Evolutionary conservation across 2,329 filamentous ascomycete genomes (phyloP), one percentile per base, ranked within the genome.

Genomic region (Lasiodiplodia gonubiensis): DNA sequence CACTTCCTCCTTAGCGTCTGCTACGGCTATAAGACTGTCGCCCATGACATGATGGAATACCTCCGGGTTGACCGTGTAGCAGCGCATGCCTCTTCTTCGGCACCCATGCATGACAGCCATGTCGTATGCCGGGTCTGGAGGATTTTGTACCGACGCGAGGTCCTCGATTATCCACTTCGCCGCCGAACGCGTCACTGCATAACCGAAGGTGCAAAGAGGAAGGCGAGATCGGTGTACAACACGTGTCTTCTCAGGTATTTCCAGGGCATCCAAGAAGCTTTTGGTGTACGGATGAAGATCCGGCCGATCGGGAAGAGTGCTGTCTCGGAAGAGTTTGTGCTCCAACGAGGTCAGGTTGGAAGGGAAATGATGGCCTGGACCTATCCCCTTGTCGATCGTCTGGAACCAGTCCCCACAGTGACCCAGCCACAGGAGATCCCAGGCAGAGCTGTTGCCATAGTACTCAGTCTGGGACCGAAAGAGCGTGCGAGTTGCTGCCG

Each of bases 381-480:
- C 67, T n/a, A 68, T 55, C 8, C 69, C 71, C 6, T 71, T 72
- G 5, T 68, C 69, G 48, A 73, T 59, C 6, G 75, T 76, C 30
- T 76, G 64, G 54, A 79, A 77, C 68, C 78, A 79, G 71, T 82
- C 80, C 66, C 80, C 80, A 71, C 80, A 82, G 68, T 82, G 80
- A 49, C 80, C 80, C 10, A 82, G 74, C 68, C 81, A 82, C 23
- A 82, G 74, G 11, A 82, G 68, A 39, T 82, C 80, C 80, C 80
- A 82, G 11, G 72, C 70, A 18, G 70, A 69, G 18, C 74, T 73
- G 66, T 77, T 71, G 67, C 80, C 80, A 77, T 80, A 82, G 71
- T 81, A 82, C 66, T 51, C 69, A 70, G 67, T 42, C 70, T 18
- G 72, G 70, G 68, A 52, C 33, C 57, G 61, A 54, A 81, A 69